Base-by-base conservation (phyloP, 176 grass and related monocot genomes). In the Lolium rigidum region DNA sequence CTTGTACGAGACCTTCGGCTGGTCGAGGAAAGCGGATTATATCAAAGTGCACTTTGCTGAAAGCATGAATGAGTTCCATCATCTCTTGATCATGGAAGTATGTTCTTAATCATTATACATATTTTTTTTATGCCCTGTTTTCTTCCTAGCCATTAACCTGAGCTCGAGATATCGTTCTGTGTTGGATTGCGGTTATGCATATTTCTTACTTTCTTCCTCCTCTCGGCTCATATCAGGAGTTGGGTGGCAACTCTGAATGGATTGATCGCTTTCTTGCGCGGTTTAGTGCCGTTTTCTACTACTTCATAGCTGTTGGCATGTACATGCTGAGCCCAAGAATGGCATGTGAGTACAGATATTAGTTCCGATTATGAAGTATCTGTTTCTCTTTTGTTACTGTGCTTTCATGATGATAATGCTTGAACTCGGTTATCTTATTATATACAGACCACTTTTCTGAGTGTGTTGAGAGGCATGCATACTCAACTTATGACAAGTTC, bases 21-120 rank as follows among this genome's bases (percentile, higher is more conserved):
- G 91, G 93, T 96, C 71, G 88, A 94, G 97, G 81, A 86, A 72
- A 90, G 82, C 94, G 43, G 97, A 99, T 66, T 96, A 99, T 41
- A 68, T 99, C 80, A 99, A 99, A 81, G 97, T 99, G 70, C 97
- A 99, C 85, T 96, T 99, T 90, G 97, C 97, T 10, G 82, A 99
- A 81, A 99, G 88, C 86, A 93, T 83, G 97, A 99, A 99, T 35
- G 97, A 99, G 90, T 74, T 96, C 65, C 94, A 99, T 56, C 97
- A 99, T 85, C 92, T 99, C 54, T 73, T 96, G 58, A 99, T 99
- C 65, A 99, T 99, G 97, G 97, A 99, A 78, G 97, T 99, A 93
- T 41, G 84, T 10, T 5, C 82, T 48, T 10, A 16, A n/a, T 55
- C 7, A 54, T 50, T 63, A 22, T 28, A 28, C 26, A 28, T 28